Evolutionary conservation across 768 basidiomycete genomes (phyloP), one percentile per base, ranked within the genome.

Genomic region (Macrolepiota fuliginosa): DNA sequence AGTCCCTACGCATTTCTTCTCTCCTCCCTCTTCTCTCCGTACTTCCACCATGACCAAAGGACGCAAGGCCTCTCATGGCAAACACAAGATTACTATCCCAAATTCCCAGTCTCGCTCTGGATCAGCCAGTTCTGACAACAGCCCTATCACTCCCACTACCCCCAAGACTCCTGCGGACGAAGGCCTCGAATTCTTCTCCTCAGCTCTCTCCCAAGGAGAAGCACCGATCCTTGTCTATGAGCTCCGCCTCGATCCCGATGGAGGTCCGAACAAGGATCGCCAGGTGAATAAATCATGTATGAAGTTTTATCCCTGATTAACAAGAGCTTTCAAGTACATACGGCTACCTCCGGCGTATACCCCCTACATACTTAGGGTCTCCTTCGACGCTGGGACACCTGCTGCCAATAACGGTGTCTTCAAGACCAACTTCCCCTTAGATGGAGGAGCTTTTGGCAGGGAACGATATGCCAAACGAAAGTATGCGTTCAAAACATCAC

Each of bases 391-490:
- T 0, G 97, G 97, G 6, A 95, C 95, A 2, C 89, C 93, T 1
- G 93, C 94, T 10, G 85, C 92, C 7, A 88, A 86, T 68, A 92
- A 96, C 68, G 97, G 95, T 55, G 83, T 94, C 1, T 91, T 99
- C 74, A 94, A 90, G 78, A 96, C 95, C 61, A 98, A 98, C 72
- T 98, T 98, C 69, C 97, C 97, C 1, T 82, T 99, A 5, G 92
- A 98, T 66, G 96, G 96, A 3, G 94, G 94, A 36, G 75, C 72
- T 19, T 98, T 98, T 71, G 83, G 84, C 46, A 83, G 97, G 29
- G 85, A 88, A 63, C 81, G 75, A 53, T 92, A 90, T 71, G 79
- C 86, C 1, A 82, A 94, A 72, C 81, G 92, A 70, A 87, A 76
- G 96, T 94, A 73, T 69, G 90, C 75, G 58, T 53, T 55, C 61